Evolutionary conservation across 2,329 filamentous ascomycete genomes (phyloP), one percentile per base, ranked within the genome.

Genomic region (Ceratocystis huliohia): DNA sequence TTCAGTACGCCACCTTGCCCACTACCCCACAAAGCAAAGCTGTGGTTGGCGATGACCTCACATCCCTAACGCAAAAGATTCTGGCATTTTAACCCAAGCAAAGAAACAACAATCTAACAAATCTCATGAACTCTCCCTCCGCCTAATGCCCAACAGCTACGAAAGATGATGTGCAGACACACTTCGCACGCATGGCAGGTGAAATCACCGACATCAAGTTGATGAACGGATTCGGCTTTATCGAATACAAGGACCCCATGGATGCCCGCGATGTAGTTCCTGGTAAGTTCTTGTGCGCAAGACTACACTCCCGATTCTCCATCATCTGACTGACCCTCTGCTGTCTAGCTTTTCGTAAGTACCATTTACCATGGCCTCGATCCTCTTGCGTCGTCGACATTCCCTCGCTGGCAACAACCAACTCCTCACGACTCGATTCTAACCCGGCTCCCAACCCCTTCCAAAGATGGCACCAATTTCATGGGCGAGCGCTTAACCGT

Each of bases 191-290:
- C 86, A 94, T 93, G 75, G 93, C 91, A 72, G 94, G 94, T 77
- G 91, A 96, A 77, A 97, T 99, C 76, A 94, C 89, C 72, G 94
- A 99, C 81, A 93, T 99, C 80, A 99, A 99, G 82, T 86, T 99
- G 70, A 99, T 99, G 94, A 97, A 96, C 76, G 94, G 94, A 74
- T 99, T 99, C 75, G 94, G 94, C 76, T 99, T 99, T 81, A 96
- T 99, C 76, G 94, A 99, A 78, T 99, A 97, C 79, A 95, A 96
- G 78, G 94, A 97, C 80, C 86, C 91, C 68, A 90, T 96, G 88
- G 94, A 99, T 80, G 94, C 94, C 72, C 89, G 93, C 75, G 94
- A 99, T 79, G 92, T 99, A 70, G 94, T 99, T 74, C 94, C 94
- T 78, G 93, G 94, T 96, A 84, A 80, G 87, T 75, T 50, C 25